These are phyloP conservation scores for Exophiala mesophila DNA, from an alignment of 2,329 filamentous ascomycete species.

Conservation along the genomic window DNA sequence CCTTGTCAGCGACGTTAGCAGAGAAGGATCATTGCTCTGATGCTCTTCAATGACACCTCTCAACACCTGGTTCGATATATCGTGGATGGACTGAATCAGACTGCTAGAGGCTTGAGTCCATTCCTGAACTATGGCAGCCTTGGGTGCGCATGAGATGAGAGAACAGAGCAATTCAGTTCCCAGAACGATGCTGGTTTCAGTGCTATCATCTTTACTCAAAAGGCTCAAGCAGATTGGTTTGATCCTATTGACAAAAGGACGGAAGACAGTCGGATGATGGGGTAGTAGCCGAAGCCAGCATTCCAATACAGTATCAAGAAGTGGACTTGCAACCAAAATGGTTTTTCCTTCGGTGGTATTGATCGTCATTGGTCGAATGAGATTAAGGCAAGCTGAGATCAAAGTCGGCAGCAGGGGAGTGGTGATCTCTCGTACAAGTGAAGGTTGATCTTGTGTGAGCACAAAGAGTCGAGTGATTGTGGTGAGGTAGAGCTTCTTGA, in stretches of 20 bases:
- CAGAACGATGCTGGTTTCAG: constrained; percentile 50
- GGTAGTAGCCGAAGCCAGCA: constrained; percentile 68
- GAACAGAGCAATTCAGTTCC: constrained; percentile 63
- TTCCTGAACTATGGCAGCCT: constrained; percentile 70
- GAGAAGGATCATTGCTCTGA: constrained; percentile 58
- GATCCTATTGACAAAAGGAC: constrained; percentile 68
- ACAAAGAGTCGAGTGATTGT: constrained; percentile 78
- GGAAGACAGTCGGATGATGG: constrained; percentile 77
- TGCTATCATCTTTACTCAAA: constrained; percentile 53
- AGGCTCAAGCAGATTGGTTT: constrained; percentile 55
- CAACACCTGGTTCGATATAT: constrained; percentile 70
- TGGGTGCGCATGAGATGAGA: constrained; percentile 76
- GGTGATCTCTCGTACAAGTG: constrained; percentile 78
- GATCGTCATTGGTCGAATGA: constrained; percentile 40
- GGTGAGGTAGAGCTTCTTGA: constrained; percentile 72
- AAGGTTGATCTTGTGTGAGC: constrained; percentile 75
- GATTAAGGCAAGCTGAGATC: constrained; percentile 65
- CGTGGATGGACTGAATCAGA: constrained; percentile 62
- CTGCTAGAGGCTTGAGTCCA: constrained; percentile 65
- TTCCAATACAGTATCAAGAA: constrained; percentile 65
- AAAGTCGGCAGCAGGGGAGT: constrained; percentile 75
- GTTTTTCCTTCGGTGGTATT: constrained; percentile 6
- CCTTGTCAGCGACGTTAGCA: constrained; percentile 32
- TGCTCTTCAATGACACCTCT: constrained; percentile 76
- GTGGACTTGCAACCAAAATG: constrained; percentile 32